Evolutionary conservation across 768 basidiomycete genomes (phyloP), one percentile per base, ranked within the genome.

Genomic region (Agaricus sinodeliciosus): DNA sequence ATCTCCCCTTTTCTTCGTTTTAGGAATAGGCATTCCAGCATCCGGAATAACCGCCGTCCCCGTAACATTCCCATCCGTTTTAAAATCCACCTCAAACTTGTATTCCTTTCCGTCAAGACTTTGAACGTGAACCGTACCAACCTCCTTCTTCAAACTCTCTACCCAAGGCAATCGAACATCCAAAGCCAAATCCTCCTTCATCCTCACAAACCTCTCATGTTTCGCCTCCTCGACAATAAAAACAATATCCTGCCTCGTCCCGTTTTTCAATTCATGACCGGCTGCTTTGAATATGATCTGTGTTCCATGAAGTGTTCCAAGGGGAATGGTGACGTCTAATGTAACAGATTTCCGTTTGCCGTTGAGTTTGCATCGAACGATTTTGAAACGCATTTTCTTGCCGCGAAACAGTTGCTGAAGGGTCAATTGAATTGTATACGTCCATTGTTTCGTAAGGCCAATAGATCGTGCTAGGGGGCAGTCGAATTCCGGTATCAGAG

Each of bases 361-460:
- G 9, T 76, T 74, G 34, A 78, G 64, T 41, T 81, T 62, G 15
- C 74, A 73, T 43, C 83, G 78, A 27, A 77, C 79, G 56, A 87
- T 77, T 46, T 77, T 74, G 60, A 84, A 85, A 49, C 71, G 74
- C 58, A 78, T 78, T 12, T 69, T 69, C 43, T 76, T 75, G 27
- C 85, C 84, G 22, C 63, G 63, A 63, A 76, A 81, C 37, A 86
- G 71, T 56, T 86, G 82, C 49, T 84, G 80, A n/a, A 87, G 75
- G 1, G 78, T 74, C 49, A 85, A 63, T 15, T 72, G 70, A 5
- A 87, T 74, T 0, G 83, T 78, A 66, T 84, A 86, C 15, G 77
- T 70, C 84, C 85, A 87, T 60, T 85, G 83, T 56, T 76, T 76
- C 27, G 74, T 71, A 40, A 63, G 56, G 18, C 73, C 73, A 56